Conservation (phyloP, 257 asterid species). For the Anisodus tanguticus region DNA sequence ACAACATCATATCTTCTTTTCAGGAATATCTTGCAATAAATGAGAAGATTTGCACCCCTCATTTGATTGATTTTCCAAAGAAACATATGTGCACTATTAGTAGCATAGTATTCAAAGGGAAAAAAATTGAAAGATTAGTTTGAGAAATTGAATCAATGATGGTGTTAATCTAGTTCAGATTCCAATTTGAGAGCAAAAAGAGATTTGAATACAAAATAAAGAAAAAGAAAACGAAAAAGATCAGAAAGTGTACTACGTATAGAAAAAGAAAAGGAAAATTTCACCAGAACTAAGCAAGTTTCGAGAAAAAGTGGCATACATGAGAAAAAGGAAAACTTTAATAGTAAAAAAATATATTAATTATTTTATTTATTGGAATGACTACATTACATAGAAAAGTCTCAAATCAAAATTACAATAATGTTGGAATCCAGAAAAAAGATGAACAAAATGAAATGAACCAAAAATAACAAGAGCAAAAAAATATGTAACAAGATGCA, state of each 20-base stretch:
- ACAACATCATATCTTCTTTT: too few relatives aligned
- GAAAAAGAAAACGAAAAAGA: neutral
- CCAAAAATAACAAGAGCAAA: neutral
- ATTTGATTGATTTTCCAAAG: too few relatives aligned
- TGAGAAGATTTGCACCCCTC: too few relatives aligned
- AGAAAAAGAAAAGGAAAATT: too few relatives aligned
- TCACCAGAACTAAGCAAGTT: too few relatives aligned
- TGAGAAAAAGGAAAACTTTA: neutral
- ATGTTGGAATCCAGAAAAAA: neutral
- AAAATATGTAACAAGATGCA: slow-evolving; percentile 6
- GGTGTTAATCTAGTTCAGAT: too few relatives aligned
- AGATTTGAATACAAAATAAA: neutral
- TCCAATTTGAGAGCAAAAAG: neutral
- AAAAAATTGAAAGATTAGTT: too few relatives aligned
- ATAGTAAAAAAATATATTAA: neutral
- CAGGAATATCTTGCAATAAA: too few relatives aligned
- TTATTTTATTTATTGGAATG: neutral
- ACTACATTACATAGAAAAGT: slow-evolving; percentile 9
- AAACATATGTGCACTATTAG: too few relatives aligned
- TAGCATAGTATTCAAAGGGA: too few relatives aligned
- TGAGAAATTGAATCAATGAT: too few relatives aligned
- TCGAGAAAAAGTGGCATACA: too few relatives aligned
- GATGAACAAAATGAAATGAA: neutral
- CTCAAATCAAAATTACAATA: neutral
- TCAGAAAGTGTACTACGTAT: neutral